phyloP scores from a whole-genome alignment of 2,329 filamentous ascomycete genomes.

The Fusarium mangiferae region DNA sequence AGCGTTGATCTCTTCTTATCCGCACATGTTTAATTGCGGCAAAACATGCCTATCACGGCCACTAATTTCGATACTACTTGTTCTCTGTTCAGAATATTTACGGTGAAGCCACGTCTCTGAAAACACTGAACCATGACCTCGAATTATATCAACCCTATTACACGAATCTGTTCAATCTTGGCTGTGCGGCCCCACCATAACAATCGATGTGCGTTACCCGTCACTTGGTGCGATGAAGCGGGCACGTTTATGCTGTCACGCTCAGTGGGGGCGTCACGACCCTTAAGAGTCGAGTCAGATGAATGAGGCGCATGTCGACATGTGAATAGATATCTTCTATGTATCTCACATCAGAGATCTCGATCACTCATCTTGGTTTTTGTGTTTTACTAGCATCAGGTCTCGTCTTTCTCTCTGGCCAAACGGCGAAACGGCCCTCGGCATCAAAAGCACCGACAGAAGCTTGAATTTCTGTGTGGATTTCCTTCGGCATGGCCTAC shows the following conservation, averaged over 20 bases:
- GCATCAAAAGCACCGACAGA: constrained; percentile 4
- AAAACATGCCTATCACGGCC: background rate
- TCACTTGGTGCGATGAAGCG: constrained; percentile 14
- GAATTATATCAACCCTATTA: background rate
- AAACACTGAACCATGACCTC: background rate
- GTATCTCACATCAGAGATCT: constrained; percentile 20
- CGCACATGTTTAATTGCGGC: background rate
- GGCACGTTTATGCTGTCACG: constrained; percentile 31
- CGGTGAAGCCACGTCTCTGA: background rate
- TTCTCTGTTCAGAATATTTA: background rate
- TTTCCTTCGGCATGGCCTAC: constrained; percentile 33
- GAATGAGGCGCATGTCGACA: constrained; percentile 28
- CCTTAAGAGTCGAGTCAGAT: constrained; percentile 22
- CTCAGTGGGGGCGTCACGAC: constrained; percentile 31
- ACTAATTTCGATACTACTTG: background rate
- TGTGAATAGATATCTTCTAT: constrained; percentile 26
- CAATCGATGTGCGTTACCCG: background rate
- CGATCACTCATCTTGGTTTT: constrained; percentile 9
- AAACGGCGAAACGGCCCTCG: background rate
- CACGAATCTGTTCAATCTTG: background rate
- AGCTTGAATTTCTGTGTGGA: constrained; percentile 28
- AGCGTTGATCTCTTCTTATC: constrained; percentile 6
- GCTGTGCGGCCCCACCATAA: background rate
- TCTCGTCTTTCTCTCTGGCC: background rate
- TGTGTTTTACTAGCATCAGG: background rate